A percentile compares a stretch with the other conserved stretches of the same genome.
Conservation (phyloP, 495 filamentous ascomycete genomes). For the Penicillium maclennaniae region DNA sequence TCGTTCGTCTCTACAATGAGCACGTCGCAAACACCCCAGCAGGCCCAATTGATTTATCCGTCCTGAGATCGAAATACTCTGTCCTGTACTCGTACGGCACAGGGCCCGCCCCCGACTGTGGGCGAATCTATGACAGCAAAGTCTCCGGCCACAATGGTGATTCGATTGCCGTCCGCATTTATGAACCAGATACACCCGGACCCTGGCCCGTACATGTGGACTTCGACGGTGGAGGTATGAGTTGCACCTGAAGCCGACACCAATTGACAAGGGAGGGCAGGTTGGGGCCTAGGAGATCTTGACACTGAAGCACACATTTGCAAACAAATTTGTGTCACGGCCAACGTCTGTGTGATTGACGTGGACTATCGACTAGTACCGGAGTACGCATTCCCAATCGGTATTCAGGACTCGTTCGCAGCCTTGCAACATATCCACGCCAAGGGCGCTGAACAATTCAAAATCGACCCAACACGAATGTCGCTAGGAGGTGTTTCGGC, state of each 20-base stretch:
- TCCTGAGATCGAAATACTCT: conserved; percentile 28
- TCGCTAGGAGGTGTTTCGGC: conserved; percentile 51
- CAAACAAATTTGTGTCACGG: conserved; percentile 32
- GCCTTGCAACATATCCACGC: conserved; percentile 26
- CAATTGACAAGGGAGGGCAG: conserved; percentile 16
- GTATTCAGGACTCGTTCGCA: conserved; percentile 45
- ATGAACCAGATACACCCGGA: conserved; percentile 38
- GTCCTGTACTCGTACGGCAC: conserved; percentile 31
- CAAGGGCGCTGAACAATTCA: conserved; percentile 35
- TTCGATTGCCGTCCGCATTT: conserved; percentile 39
- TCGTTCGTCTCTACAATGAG: conserved; percentile 29
- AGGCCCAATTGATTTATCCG: conserved; percentile 25
- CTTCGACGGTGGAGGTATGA: conserved; percentile 38
- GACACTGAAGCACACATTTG: conserved; percentile 34
- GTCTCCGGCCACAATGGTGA: conserved; percentile 39
- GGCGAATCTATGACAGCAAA: conserved; percentile 29
- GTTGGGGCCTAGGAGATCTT: conserved; percentile 48
- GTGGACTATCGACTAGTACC: conserved; percentile 51
- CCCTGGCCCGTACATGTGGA: conserved; percentile 48
- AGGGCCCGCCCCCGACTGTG: conserved; percentile 24
- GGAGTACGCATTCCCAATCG: conserved; percentile 44
- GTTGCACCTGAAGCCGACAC: too few relatives aligned
- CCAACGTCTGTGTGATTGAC: conserved; percentile 45
- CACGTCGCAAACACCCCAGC: conserved; percentile 28
- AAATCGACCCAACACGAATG: conserved; percentile 39